A percentile compares a stretch with the other conserved stretches of the same genome.
These are phyloP conservation scores for Diospyros lotus DNA, from an alignment of 148 eudicot genomes.

Conservation along the genomic window DNA sequence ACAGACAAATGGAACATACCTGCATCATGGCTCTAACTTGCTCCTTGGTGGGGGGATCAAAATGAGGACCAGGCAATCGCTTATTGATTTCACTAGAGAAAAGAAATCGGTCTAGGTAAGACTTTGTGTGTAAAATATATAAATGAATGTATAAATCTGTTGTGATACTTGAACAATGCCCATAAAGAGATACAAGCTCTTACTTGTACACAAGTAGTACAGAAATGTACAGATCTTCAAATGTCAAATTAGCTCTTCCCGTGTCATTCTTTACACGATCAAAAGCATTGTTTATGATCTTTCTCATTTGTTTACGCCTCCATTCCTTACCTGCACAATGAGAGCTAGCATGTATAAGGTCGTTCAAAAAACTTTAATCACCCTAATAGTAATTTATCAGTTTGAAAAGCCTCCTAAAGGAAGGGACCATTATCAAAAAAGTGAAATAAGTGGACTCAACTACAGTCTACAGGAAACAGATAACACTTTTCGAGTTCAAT, in stretches of 20 bases:
- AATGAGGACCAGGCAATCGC: slow-evolving; percentile 85
- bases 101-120: neutral
- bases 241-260: slow-evolving; percentile 48
- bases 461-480: no score
- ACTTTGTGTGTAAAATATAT: neutral
- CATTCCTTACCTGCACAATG: slow-evolving; percentile 65
- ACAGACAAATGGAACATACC: slow-evolving; percentile 35
- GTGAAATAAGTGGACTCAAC: no score
- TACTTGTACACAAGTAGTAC: slow-evolving; percentile 87
- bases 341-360: neutral
- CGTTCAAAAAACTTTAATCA: no score
- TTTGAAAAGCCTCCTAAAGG: no score
- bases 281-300: slow-evolving; percentile 64
- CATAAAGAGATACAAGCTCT: slow-evolving; percentile 17
- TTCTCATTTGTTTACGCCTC: slow-evolving; percentile 64
- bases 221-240: slow-evolving; percentile 85
- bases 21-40: slow-evolving; percentile 52
- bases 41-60: slow-evolving; percentile 83
- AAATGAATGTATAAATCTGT: neutral
- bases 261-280: slow-evolving; percentile 53
- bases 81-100: slow-evolving; percentile 76
- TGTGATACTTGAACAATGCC: neutral
- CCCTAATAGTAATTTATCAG: no score
- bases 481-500: no score
- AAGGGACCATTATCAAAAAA: no score